These are phyloP conservation scores for Clonostachys byssicola DNA, from an alignment of 2,329 filamentous ascomycete genomes.

Conservation along the genomic window DNA sequence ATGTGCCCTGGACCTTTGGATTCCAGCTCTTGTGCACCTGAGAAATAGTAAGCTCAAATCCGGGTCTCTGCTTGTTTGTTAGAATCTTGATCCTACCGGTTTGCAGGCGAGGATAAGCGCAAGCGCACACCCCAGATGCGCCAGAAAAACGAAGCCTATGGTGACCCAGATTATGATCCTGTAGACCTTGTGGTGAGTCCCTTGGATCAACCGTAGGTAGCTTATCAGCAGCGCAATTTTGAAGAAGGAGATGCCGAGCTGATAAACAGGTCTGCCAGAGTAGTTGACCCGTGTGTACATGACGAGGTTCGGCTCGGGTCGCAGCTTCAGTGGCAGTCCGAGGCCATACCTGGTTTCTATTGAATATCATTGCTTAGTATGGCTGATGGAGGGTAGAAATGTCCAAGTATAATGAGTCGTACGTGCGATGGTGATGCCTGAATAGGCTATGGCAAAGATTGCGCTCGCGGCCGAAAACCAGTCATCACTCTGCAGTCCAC, in stretches of 20 bases:
- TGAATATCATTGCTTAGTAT: neutral
- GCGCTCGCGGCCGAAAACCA: constrained; percentile 34
- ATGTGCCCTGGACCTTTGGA: constrained; percentile 29
- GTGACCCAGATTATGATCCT: constrained; percentile 36
- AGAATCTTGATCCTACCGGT: constrained; percentile 19
- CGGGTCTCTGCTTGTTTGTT: neutral
- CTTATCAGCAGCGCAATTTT: constrained; percentile 49
- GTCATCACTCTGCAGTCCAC: constrained; percentile 43
- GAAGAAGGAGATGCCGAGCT: constrained; percentile 51
- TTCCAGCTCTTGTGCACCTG: constrained; percentile 41
- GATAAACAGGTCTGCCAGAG: constrained; percentile 48
- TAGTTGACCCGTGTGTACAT: constrained; percentile 46
- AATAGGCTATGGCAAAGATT: constrained; percentile 43
- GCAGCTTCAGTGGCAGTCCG: constrained; percentile 36
- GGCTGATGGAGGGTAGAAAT: neutral
- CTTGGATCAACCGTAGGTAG: constrained; percentile 44
- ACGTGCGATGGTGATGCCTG: constrained; percentile 44
- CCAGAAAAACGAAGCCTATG: constrained; percentile 34
- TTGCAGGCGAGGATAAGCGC: constrained; percentile 44
- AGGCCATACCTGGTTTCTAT: constrained; percentile 49
- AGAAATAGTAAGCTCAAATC: neutral
- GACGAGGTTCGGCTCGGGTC: constrained; percentile 36
- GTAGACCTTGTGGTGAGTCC: constrained; percentile 39
- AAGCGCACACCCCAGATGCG: constrained; percentile 42
- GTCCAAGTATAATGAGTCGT: constrained; percentile 11